Evolutionary conservation across 176 grass and related monocot genomes (phyloP), one percentile per base, ranked within the genome.

Genomic region (Lolium rigidum): DNA sequence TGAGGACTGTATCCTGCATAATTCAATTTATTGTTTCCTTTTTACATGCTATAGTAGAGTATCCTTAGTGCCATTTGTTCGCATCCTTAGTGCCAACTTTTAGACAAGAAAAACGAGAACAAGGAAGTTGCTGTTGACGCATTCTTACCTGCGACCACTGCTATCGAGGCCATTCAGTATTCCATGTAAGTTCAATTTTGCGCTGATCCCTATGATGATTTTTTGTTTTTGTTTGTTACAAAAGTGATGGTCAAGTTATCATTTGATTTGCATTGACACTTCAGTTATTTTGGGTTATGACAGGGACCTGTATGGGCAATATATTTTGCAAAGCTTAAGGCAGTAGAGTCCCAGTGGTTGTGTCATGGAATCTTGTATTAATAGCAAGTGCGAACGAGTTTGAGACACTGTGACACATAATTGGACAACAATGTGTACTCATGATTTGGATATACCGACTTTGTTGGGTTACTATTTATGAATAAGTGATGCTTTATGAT

Each of bases 71-170:
- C 28, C n/a, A 83, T 69, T 49, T 71, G 3, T 49, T 62, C 4
- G 3, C 16, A 80, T 90, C 92, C 84, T 94, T 91, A 79, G 24
- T 57, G 2, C 26, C 59, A 74, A 74, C 10, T 50, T 82, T 12
- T 22, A 91, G 92, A 94, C 24, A 89, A 94, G 84, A 94, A 94
- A 66, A 91, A 94, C n/a, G 89, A 94, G 64, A 94, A 94, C 77
- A 94, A 91, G 64, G 92, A 89, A 28, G 92, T 94, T 44, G 92
- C 84, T 62, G 89, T 91, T 28, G 85, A 94, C 79, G 89, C 73
- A 10, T 94, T 94, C 84, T 82, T 94, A 72, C 89, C 86, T 70
- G 84, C 92, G 3, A 74, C 35, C 46, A 82, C 80, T 25, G 92
- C 92, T 59, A 86, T 52, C 16, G 92, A 94, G 50, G 89, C 92